Conservation (phyloP, 768 basidiomycete species). For the Hirschioporus abietinus region DNA sequence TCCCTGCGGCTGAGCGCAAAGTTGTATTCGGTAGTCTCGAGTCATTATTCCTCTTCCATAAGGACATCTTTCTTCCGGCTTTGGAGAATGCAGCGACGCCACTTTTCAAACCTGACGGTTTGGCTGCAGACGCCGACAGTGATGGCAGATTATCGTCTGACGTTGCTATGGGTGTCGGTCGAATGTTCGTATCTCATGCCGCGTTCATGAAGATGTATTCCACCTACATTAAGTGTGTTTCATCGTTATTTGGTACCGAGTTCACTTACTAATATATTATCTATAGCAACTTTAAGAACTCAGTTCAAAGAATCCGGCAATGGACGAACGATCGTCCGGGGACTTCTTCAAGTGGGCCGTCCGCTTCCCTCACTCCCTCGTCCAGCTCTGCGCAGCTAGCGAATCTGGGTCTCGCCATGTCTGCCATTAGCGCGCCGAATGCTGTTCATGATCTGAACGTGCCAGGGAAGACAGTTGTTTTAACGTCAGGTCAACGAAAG, state of each 20-base stretch:
- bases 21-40: slow-evolving; percentile 91
- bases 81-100: slow-evolving; percentile 74
- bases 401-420: slow-evolving; percentile 53
- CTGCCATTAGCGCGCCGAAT: slow-evolving; percentile 43
- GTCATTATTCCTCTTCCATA: slow-evolving; percentile 86
- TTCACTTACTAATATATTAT: slow-evolving; percentile 12
- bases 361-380: slow-evolving; percentile 49
- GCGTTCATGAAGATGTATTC: slow-evolving; percentile 99
- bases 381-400: slow-evolving; percentile 59
- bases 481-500: slow-evolving; percentile 79
- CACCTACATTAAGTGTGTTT: slow-evolving; percentile 88
- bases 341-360: slow-evolving; percentile 27
- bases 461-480: slow-evolving; percentile 9
- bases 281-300: slow-evolving; percentile 87
- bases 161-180: slow-evolving; percentile 77
- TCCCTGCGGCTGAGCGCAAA: slow-evolving; percentile 82
- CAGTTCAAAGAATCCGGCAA: slow-evolving; percentile 78
- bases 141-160: slow-evolving; percentile 69
- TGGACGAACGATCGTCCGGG: slow-evolving; percentile 66
- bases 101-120: slow-evolving; percentile 46
- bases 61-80: slow-evolving; percentile 87
- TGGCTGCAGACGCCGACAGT: slow-evolving; percentile 48
- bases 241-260: slow-evolving; percentile 7
- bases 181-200: slow-evolving; percentile 88
- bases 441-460: slow-evolving; percentile 24